A percentile compares a stretch with the other conserved stretches of the same genome.
phyloP scores from a whole-genome alignment of 441 rosid genomes.

The Aquilaria agallochum region DNA sequence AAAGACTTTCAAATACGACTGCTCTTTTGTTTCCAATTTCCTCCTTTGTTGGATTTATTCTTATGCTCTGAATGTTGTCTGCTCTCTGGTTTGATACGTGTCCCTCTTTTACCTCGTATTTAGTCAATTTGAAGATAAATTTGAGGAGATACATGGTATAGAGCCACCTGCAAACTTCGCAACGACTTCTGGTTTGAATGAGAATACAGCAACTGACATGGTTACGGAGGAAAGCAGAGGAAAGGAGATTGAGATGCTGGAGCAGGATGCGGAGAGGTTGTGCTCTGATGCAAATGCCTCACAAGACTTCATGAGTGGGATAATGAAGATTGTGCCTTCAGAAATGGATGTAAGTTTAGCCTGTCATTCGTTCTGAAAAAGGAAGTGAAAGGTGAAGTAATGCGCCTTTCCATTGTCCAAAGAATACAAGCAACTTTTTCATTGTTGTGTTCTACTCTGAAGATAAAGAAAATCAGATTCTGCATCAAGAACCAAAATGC shows the following conservation, averaged over 20 bases:
- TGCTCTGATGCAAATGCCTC: conserved; percentile 53
- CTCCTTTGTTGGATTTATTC: no score
- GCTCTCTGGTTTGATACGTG: no score
- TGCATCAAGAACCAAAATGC: no score
- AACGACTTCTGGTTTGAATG: conserved; percentile 46
- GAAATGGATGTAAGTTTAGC: conserved; percentile 78
- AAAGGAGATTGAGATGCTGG: conserved; percentile 50
- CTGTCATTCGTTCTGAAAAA: conserved; percentile 5
- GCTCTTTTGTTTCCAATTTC: no score
- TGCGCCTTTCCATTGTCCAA: no score
- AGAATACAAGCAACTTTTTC: no score
- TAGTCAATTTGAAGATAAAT: conserved; percentile 90
- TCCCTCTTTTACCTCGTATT: background rate
- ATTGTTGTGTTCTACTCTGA: no score
- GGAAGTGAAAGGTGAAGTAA: background rate
- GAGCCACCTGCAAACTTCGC: conserved; percentile 57
- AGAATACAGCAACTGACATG: conserved; percentile 30
- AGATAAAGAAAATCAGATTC: no score
- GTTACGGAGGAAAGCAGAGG: conserved; percentile 42
- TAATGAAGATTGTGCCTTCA: conserved; percentile 93
- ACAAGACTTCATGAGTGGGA: conserved; percentile 84
- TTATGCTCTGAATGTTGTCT: no score
- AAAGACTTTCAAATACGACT: background rate
- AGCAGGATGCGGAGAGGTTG: conserved; percentile 39
- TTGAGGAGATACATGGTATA: conserved; percentile 71